Evolutionary conservation across 257 asterid genomes (phyloP).

Genomic region (Thymus mandschuricus): DNA sequence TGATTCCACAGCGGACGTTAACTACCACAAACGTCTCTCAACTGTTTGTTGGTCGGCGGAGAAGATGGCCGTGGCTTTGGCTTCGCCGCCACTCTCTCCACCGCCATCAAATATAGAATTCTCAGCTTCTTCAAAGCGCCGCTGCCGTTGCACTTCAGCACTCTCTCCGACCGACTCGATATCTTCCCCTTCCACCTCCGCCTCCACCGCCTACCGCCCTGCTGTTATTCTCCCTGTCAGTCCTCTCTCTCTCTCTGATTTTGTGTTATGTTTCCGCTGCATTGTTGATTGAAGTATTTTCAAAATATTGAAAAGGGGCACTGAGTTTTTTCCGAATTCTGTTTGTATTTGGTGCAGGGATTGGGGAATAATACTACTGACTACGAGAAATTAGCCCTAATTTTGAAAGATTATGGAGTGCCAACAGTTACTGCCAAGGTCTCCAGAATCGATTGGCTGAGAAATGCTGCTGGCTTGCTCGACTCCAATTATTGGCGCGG

Average conservation of each 20-base stretch:
- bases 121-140: constrained; percentile 30
- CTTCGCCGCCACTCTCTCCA: constrained; percentile 44
- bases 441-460: constrained; percentile 89
- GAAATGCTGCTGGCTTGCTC: constrained; percentile 91
- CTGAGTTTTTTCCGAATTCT: background rate
- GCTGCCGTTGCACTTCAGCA: constrained; percentile 44
- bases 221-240: constrained; percentile 90
- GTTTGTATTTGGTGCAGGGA: constrained; percentile 54
- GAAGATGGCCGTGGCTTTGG: constrained; percentile 61
- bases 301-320: background rate
- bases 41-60: constrained; percentile 31
- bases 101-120: constrained; percentile 22
- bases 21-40: constrained; percentile 39
- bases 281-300: background rate
- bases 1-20: constrained; percentile 9
- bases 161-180: constrained; percentile 42
- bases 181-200: constrained; percentile 35
- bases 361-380: constrained; percentile 84
- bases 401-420: constrained; percentile 70
- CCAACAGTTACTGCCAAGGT: constrained; percentile 74
- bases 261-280: background rate
- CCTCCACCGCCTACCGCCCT: constrained; percentile 67
- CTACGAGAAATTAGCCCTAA: constrained; percentile 67
- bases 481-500: constrained; percentile 91
- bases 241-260: constrained; percentile 8